phyloP scores from a whole-genome alignment of 306 rosid genomes.

The Fragaria iinumae region DNA sequence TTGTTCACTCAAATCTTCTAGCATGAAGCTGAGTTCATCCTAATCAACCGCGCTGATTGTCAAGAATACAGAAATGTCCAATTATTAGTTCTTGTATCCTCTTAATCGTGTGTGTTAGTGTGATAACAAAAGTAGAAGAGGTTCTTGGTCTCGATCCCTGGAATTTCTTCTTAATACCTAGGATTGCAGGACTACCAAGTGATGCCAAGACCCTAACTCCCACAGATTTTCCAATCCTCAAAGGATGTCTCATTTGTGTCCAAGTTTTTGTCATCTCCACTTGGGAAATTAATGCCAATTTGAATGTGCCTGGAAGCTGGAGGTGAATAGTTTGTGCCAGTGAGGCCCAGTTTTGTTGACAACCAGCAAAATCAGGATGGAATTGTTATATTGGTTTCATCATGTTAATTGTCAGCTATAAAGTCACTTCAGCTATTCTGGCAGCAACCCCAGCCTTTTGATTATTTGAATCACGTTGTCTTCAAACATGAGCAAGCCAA shows the following conservation, averaged over 20 bases:
- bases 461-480: not conserved
- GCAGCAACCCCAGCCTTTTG: not conserved
- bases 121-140: not conserved
- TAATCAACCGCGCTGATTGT: not conserved
- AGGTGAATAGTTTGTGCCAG: not conserved
- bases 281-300: not conserved
- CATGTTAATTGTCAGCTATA: not conserved
- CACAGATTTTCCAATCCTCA: not conserved
- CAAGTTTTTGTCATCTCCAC: not conserved
- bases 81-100: not conserved
- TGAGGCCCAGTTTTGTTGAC: not conserved
- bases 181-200: not conserved
- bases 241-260: not conserved
- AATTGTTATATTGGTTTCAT: not conserved
- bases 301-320: not conserved
- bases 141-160: not conserved
- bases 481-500: not conserved
- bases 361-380: not conserved
- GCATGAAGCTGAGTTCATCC: not conserved
- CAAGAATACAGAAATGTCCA: no score
- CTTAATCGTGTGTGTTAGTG: not conserved
- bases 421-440: not conserved
- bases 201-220: not conserved
- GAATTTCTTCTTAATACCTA: not conserved
- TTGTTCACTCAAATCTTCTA: not conserved